phyloP scores from a whole-genome alignment of 2,329 filamentous ascomycete genomes.

The Drechslera avenae region DNA sequence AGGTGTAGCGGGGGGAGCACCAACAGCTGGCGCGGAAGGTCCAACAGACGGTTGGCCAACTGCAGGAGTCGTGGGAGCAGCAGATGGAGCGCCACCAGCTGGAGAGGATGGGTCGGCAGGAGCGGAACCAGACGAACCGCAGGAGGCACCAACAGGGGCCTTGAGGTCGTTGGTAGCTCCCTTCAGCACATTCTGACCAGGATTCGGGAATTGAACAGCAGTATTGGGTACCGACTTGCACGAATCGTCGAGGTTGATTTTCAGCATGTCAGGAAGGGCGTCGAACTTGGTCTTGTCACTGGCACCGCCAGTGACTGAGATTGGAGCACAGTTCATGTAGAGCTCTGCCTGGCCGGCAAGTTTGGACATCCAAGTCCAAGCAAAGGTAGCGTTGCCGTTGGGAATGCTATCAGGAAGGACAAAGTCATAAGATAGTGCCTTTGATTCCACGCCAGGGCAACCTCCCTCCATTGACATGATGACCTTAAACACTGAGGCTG shows the following conservation, averaged over 20 bases:
- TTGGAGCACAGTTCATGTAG: constrained; percentile 84
- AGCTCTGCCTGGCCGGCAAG: constrained; percentile 81
- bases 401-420: constrained; percentile 73
- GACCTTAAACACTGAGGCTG: constrained; percentile 75
- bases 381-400: constrained; percentile 77
- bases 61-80: constrained; percentile 10
- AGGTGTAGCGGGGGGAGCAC: constrained; percentile 11
- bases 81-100: constrained; percentile 10
- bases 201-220: constrained; percentile 69
- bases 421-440: constrained; percentile 55
- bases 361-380: constrained; percentile 93
- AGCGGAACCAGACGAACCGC: constrained; percentile 28
- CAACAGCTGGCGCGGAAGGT: constrained; percentile 9
- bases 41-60: constrained; percentile 22
- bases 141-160: constrained; percentile 25
- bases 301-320: constrained; percentile 64
- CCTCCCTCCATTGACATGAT: constrained; percentile 88
- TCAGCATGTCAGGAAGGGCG: constrained; percentile 72
- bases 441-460: constrained; percentile 66
- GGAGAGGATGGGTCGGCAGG: constrained; percentile 22
- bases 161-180: constrained; percentile 26
- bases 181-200: constrained; percentile 63
- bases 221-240: constrained; percentile 61
- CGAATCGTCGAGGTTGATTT: constrained; percentile 66
- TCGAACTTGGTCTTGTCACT: constrained; percentile 59